Conservation (phyloP, 345 rosid species). For the Sisymbrium irio region DNA sequence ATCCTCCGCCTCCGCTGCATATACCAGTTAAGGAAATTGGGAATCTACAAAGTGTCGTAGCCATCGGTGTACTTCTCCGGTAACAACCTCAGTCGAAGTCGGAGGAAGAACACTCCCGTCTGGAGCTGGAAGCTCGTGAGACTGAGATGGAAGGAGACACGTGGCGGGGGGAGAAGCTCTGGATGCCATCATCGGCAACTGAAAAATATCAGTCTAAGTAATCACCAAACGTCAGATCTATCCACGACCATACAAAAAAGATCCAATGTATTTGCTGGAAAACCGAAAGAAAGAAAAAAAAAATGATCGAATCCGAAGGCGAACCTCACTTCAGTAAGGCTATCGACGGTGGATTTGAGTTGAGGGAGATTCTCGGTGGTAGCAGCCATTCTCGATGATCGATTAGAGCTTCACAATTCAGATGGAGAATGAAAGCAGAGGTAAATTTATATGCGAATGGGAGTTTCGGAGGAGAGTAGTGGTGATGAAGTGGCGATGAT, state of each 20-base stretch:
- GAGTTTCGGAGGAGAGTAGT: slow-evolving; percentile 15
- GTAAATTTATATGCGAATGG: slow-evolving; percentile 15
- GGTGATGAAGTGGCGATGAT: slow-evolving; percentile 32
- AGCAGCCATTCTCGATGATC: slow-evolving; percentile 48
- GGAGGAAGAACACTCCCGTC: too few relatives aligned
- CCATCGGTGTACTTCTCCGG: too few relatives aligned
- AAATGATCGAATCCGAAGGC: not conserved
- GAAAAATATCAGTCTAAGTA: not conserved
- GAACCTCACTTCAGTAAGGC: slow-evolving; percentile 71
- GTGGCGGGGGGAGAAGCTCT: too few relatives aligned
- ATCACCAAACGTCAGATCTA: slow-evolving; percentile 31
- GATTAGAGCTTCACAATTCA: slow-evolving; percentile 9
- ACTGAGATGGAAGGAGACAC: too few relatives aligned
- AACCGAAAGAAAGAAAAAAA: not conserved
- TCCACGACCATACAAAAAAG: not conserved
- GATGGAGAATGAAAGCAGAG: too few relatives aligned
- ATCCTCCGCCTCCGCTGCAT: too few relatives aligned
- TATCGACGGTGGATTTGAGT: slow-evolving; percentile 52
- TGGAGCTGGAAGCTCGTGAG: too few relatives aligned
- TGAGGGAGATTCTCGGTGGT: slow-evolving; percentile 57
- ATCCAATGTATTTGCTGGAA: not conserved
- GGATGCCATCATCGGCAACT: too few relatives aligned
- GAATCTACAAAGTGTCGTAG: too few relatives aligned
- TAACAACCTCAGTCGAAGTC: too few relatives aligned
- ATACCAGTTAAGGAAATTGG: too few relatives aligned